These are phyloP conservation scores for Pachysandra terminalis DNA, from an alignment of 164 flowering plant genomes.

Conservation along the genomic window DNA sequence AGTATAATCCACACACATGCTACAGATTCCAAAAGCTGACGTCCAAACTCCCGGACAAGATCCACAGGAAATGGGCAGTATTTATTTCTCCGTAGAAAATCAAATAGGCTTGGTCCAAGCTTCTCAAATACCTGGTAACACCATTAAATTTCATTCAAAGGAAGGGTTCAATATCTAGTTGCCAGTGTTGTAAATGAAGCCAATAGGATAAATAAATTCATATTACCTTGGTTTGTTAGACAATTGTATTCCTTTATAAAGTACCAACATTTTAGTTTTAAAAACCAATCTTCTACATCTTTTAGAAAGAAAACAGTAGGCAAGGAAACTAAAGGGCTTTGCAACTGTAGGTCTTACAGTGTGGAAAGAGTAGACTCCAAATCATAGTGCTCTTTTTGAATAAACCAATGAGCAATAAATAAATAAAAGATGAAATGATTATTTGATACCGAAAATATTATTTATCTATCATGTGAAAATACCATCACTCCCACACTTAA, in stretches of 20 bases:
- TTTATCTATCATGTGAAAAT: too few species aligned
- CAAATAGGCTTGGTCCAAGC: conserved; percentile 99
- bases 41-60: conserved; percentile 90
- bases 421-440: too few species aligned
- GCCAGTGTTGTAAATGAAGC: conserved; percentile 15
- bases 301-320: background rate
- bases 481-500: too few species aligned
- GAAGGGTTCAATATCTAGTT: conserved; percentile 43
- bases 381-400: too few species aligned
- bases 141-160: conserved; percentile 59
- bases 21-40: conserved; percentile 96
- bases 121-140: conserved; percentile 92
- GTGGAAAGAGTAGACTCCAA: too few species aligned
- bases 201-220: conserved; percentile 2
- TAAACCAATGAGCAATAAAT: too few species aligned
- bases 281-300: too few species aligned
- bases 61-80: conserved; percentile 86
- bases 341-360: too few species aligned
- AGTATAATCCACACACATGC: conserved; percentile 85
- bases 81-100: conserved; percentile 81
- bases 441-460: too few species aligned
- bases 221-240: background rate
- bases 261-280: too few species aligned
- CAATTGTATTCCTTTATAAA: too few species aligned
- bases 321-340: too few species aligned